Conservation (phyloP, 352 stramenopile genomes). For the Globisporangium spiculum region DNA sequence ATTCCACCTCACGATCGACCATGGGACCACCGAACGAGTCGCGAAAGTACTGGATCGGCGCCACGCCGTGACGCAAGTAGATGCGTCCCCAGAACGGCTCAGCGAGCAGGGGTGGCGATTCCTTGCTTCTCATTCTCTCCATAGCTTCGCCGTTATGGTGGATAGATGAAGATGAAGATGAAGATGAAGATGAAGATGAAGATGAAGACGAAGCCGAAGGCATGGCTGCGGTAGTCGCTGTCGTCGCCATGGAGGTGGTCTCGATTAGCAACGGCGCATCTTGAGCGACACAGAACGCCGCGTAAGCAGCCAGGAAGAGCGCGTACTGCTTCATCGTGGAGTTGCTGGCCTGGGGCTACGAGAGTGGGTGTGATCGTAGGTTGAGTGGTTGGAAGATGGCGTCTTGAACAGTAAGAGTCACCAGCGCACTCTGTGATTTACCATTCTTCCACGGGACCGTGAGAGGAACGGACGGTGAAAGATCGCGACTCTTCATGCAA, state of each 20-base stretch:
- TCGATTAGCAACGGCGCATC: neutral
- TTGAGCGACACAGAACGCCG: neutral
- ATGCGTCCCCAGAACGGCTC: slow-evolving; percentile 60
- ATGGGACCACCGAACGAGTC: slow-evolving; percentile 51
- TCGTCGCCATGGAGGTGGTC: neutral
- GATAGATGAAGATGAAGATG: neutral
- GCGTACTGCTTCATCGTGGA: neutral
- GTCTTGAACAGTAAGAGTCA: neutral
- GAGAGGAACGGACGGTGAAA: neutral
- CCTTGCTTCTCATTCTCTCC: neutral
- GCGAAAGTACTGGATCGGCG: slow-evolving; percentile 76
- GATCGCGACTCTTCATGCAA: slow-evolving; percentile 6
- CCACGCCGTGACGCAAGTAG: slow-evolving; percentile 58
- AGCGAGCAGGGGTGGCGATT: neutral
- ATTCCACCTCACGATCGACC: slow-evolving; percentile 32
- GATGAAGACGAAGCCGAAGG: neutral
- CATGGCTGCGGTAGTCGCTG: too few species aligned
- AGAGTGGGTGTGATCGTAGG: too few species aligned
- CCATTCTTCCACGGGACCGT: neutral
- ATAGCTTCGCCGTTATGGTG: neutral
- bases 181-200: neutral
- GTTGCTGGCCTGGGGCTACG: neutral
- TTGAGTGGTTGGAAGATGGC: neutral
- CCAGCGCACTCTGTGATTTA: neutral
- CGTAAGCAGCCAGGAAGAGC: neutral